These are phyloP conservation scores for Coffea canephora DNA, from an alignment of 257 asterid species.

Conservation along the genomic window DNA sequence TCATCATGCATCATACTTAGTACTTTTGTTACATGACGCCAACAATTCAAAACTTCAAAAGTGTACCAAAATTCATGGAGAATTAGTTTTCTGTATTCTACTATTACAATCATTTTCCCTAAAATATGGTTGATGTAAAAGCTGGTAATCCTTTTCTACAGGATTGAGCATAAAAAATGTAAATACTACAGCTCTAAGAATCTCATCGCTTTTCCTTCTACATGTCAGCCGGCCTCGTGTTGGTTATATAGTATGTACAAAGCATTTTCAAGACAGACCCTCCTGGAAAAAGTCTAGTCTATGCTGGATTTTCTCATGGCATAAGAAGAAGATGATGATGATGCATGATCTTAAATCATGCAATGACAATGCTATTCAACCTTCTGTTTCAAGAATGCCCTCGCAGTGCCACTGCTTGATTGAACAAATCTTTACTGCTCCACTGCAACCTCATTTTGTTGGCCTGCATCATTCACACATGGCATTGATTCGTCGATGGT, in stretches of 20 bases:
- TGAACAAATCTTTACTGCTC: conserved; percentile 13
- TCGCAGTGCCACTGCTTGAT: background rate
- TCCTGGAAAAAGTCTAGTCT: background rate
- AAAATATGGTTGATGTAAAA: background rate
- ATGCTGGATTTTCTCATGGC: background rate
- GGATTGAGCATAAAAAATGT: background rate
- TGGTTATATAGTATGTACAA: background rate
- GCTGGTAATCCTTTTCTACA: background rate
- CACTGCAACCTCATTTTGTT: conserved; percentile 18
- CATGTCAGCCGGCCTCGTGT: conserved; percentile 1
- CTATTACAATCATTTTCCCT: background rate
- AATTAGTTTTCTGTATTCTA: background rate
- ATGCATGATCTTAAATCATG: background rate
- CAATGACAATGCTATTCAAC: background rate
- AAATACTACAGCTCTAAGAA: background rate
- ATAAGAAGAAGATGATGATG: conserved; percentile 1
- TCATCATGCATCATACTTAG: too few relatives aligned
- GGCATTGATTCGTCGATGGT: conserved; percentile 18
- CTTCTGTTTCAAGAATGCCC: background rate
- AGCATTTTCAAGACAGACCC: background rate
- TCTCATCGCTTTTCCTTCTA: conserved; percentile 9
- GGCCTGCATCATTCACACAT: conserved; percentile 9
- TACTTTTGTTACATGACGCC: background rate
- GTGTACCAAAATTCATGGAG: background rate
- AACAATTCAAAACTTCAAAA: background rate